Percentiles rank a stretch among this genome's conserved stretches.
Conservation (phyloP, 2,329 filamentous ascomycete species). For the Phialemoniopsis sp. region DNA sequence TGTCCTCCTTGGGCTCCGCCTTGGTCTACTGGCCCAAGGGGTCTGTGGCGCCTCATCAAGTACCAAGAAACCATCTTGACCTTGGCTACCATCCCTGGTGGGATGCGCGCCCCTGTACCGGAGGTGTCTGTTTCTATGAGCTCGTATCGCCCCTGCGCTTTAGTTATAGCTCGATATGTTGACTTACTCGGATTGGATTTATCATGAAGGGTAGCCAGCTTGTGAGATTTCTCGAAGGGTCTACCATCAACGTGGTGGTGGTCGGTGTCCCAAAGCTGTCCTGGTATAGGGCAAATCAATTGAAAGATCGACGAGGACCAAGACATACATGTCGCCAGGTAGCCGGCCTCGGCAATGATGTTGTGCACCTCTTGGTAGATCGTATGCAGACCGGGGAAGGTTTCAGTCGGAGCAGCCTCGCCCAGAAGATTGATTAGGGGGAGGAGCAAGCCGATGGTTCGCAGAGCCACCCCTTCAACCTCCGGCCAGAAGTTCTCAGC, state of each 20-base stretch:
- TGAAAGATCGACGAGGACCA: slow-evolving; percentile 22
- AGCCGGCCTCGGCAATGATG: slow-evolving; percentile 23
- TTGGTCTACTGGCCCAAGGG: slow-evolving; percentile 6
- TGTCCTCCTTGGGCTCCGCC: slow-evolving; percentile 9
- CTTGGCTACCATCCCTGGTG: too few species aligned
- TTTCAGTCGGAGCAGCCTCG: slow-evolving; percentile 4
- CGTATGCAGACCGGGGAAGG: slow-evolving; percentile 9
- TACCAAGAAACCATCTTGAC: slow-evolving; percentile 25
- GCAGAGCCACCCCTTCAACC: slow-evolving; percentile 27
- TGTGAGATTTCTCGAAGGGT: background rate
- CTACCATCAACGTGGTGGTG: slow-evolving; percentile 16
- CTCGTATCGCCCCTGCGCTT: slow-evolving; percentile 1
- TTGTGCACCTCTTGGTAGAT: slow-evolving; percentile 25
- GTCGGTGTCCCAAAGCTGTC: slow-evolving; percentile 16
- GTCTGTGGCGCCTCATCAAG: slow-evolving; percentile 17
- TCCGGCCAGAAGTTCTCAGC: slow-evolving; percentile 28
- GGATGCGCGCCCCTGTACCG: too few species aligned
- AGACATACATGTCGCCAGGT: slow-evolving; percentile 21
- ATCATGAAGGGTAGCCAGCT: too few species aligned
- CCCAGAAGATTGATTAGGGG: slow-evolving; percentile 26
- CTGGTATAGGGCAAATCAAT: slow-evolving; percentile 18
- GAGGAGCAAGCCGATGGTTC: slow-evolving; percentile 25
- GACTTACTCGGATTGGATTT: too few species aligned
- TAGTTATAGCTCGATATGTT: too few species aligned
- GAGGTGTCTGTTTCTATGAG: too few species aligned